Conservation (phyloP, 2,329 filamentous ascomycete genomes). For the Calonectria pauciramosa region DNA sequence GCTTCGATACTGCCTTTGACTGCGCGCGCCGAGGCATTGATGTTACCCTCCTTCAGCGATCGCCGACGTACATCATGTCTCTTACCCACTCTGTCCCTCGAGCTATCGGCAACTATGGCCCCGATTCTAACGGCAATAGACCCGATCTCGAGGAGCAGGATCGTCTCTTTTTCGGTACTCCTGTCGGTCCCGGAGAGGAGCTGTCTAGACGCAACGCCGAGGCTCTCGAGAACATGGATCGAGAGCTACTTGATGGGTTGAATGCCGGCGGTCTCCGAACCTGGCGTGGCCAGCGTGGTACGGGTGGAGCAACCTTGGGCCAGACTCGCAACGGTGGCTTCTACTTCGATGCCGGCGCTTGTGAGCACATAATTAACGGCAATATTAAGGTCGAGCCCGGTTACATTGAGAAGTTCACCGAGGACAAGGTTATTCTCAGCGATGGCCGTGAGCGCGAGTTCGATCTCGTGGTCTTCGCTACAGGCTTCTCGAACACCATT, state of each 20-base stretch:
- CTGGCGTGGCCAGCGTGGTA: neutral
- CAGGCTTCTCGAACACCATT: neutral
- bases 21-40: neutral
- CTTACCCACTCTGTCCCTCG: neutral
- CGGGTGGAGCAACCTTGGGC: neutral
- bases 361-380: neutral
- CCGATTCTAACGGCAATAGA: neutral
- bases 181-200: neutral
- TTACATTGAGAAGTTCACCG: neutral
- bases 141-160: neutral
- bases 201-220: neutral
- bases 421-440: neutral
- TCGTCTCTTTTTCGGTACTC: neutral
- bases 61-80: neutral
- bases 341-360: neutral
- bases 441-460: neutral
- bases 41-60: neutral
- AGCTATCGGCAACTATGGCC: neutral
- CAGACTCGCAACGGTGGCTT: neutral
- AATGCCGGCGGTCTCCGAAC: neutral
- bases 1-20: neutral
- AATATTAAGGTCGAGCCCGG: neutral
- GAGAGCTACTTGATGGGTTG: neutral
- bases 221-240: neutral
- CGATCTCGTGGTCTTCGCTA: neutral